Percentiles rank a stretch among this genome's conserved stretches.
These are phyloP conservation scores for Exophiala dermatitidis DNA, from an alignment of 2,329 filamentous ascomycete genomes.

Conservation along the genomic window DNA sequence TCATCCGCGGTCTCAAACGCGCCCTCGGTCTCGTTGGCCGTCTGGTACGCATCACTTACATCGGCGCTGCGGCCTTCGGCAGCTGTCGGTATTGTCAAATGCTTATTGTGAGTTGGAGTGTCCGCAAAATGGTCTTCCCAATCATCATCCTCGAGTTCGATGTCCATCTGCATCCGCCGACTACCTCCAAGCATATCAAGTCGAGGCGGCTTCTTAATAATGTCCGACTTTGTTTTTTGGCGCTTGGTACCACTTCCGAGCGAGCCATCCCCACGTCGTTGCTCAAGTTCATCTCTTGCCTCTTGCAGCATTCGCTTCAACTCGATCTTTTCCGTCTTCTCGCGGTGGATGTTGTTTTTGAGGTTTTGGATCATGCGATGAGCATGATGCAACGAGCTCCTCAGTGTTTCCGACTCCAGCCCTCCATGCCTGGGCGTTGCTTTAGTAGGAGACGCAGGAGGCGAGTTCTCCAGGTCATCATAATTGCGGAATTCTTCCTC, in stretches of 20 bases:
- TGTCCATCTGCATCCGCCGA: slow-evolving; percentile 67
- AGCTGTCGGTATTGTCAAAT: slow-evolving; percentile 26
- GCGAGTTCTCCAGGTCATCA: slow-evolving; percentile 79
- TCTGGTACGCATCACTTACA: slow-evolving; percentile 66
- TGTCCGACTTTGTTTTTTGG: slow-evolving; percentile 55
- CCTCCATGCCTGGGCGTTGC: slow-evolving; percentile 79
- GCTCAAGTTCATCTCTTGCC: slow-evolving; percentile 80
- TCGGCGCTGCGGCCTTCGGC: slow-evolving; percentile 36
- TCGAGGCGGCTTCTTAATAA: slow-evolving; percentile 70
- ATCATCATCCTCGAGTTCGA: slow-evolving; percentile 70
- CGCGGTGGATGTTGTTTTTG: slow-evolving; percentile 87
- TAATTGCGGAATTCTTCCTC: slow-evolving; percentile 57
- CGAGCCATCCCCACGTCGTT: slow-evolving; percentile 47
- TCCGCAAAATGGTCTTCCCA: slow-evolving; percentile 77
- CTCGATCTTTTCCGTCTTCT: slow-evolving; percentile 98
- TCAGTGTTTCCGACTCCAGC: slow-evolving; percentile 91
- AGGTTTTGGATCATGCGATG: slow-evolving; percentile 95
- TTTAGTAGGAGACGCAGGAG: slow-evolving; percentile 83
- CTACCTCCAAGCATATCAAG: slow-evolving; percentile 68
- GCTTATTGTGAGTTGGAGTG: slow-evolving; percentile 28
- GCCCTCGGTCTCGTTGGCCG: slow-evolving; percentile 66
- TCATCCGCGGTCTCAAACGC: slow-evolving; percentile 72
- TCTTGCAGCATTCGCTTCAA: slow-evolving; percentile 92
- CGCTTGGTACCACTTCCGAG: slow-evolving; percentile 47
- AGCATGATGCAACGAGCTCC: slow-evolving; percentile 87